Percentiles rank a stretch among this genome's conserved stretches.
Conservation (phyloP, 2,329 filamentous ascomycete species). For the Aphanocladium album region DNA sequence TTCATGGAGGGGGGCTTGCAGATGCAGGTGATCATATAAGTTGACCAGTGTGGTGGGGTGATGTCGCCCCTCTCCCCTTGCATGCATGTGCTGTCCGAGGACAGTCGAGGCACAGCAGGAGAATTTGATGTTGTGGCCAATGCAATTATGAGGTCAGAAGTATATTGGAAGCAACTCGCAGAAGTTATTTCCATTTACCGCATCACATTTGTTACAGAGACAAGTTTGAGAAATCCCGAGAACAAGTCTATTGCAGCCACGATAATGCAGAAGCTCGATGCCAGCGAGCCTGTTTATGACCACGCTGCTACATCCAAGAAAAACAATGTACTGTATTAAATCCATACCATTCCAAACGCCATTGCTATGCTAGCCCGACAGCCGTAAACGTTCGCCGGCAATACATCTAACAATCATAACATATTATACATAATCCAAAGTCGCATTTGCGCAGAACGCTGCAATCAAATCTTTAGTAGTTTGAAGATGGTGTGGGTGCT, state of each 20-base stretch:
- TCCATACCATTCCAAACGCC: constrained; percentile 6
- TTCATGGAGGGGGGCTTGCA: background rate
- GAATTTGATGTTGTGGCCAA: background rate
- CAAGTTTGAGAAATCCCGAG: background rate
- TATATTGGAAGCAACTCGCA: no score
- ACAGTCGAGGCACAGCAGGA: background rate
- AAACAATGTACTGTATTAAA: background rate
- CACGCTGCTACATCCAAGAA: constrained; percentile 5
- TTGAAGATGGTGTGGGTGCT: constrained; percentile 11
- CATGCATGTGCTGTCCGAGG: background rate
- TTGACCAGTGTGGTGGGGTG: constrained; percentile 7
- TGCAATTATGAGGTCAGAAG: background rate
- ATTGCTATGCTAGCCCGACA: constrained; percentile 10
- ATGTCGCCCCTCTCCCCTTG: background rate
- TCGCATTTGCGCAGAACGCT: background rate
- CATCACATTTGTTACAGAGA: background rate
- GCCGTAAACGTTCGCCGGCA: background rate
- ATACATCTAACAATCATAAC: constrained; percentile 11
- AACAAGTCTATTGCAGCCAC: background rate
- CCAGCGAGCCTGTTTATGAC: background rate
- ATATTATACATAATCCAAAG: constrained; percentile 10
- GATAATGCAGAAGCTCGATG: background rate
- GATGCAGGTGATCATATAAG: constrained; percentile 10
- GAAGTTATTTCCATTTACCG: background rate
- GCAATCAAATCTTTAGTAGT: background rate